phyloP scores from a whole-genome alignment of 208 protist genomes.

The Acanthamoeba castellanii region DNA sequence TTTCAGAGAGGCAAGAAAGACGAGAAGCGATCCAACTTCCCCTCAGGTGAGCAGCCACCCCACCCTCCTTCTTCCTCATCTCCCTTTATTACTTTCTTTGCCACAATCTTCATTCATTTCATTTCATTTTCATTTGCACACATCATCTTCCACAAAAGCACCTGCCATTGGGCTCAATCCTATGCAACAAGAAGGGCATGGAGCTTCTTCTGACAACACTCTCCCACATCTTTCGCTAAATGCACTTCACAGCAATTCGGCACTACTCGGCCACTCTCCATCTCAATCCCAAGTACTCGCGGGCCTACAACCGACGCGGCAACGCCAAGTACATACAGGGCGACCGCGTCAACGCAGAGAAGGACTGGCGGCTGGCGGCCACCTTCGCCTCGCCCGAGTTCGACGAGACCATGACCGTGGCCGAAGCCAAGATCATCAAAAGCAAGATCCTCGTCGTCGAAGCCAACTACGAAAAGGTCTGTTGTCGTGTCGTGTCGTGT shows the following conservation, averaged over 20 bases:
- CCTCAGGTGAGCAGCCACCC: not conserved
- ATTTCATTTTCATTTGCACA: too few relatives aligned
- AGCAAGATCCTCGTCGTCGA: conserved; percentile 33
- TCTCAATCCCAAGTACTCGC: not conserved
- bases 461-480: not conserved
- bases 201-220: too few relatives aligned
- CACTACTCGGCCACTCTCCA: not conserved
- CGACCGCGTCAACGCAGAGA: conserved; percentile 23
- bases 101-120: not conserved
- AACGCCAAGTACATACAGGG: conserved; percentile 46
- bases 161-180: too few relatives aligned
- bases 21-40: conserved; percentile 2
- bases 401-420: not conserved
- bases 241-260: not conserved
- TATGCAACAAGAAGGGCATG: too few relatives aligned
- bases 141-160: too few relatives aligned
- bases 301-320: conserved; percentile 39
- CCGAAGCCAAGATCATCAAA: not conserved
- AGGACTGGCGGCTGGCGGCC: conserved; percentile 14
- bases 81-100: not conserved
- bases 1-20: conserved; percentile 14
- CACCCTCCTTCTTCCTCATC: not conserved
- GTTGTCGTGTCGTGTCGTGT: too few relatives aligned
- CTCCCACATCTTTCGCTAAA: too few relatives aligned
- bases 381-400: not conserved